These are phyloP conservation scores for Leavenworthia alabamica DNA, from an alignment of 345 rosid genomes.

Conservation along the genomic window DNA sequence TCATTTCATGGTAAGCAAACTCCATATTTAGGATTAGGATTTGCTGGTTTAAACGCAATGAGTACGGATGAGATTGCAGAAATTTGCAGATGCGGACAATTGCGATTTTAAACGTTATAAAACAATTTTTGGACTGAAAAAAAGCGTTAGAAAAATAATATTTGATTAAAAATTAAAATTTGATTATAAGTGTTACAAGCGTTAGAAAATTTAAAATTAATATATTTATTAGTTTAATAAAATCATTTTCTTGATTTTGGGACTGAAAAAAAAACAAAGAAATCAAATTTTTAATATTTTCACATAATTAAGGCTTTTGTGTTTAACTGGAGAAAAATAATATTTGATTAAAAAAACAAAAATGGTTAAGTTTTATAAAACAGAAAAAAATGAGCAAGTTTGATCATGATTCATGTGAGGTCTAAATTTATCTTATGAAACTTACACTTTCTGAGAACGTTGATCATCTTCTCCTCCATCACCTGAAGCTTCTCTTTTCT, in stretches of 20 bases:
- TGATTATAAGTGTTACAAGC: too few species aligned
- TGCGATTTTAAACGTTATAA: too few species aligned
- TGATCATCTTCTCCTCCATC: slow-evolving; percentile 42
- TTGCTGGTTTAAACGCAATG: too few species aligned
- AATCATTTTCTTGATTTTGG: not conserved
- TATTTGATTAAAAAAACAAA: not conserved
- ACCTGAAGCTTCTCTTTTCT: slow-evolving; percentile 27
- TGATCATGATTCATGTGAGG: slow-evolving; percentile 9
- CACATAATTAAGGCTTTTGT: not conserved
- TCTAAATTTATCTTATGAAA: not conserved
- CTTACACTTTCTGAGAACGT: slow-evolving; percentile 50
- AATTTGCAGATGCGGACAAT: too few species aligned
- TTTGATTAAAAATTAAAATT: too few species aligned
- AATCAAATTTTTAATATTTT: not conserved
- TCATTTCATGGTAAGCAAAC: too few species aligned
- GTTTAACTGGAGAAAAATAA: not conserved
- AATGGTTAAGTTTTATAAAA: not conserved
- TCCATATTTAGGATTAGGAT: too few species aligned
- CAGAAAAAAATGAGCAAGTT: not conserved
- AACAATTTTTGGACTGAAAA: too few species aligned
- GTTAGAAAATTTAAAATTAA: not conserved
- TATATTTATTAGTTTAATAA: not conserved
- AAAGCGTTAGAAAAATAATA: too few species aligned
- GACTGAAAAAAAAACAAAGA: not conserved
- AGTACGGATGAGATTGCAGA: too few species aligned